phyloP scores from a whole-genome alignment of 2,329 filamentous ascomycete species.

The Diaporthe longicolla region DNA sequence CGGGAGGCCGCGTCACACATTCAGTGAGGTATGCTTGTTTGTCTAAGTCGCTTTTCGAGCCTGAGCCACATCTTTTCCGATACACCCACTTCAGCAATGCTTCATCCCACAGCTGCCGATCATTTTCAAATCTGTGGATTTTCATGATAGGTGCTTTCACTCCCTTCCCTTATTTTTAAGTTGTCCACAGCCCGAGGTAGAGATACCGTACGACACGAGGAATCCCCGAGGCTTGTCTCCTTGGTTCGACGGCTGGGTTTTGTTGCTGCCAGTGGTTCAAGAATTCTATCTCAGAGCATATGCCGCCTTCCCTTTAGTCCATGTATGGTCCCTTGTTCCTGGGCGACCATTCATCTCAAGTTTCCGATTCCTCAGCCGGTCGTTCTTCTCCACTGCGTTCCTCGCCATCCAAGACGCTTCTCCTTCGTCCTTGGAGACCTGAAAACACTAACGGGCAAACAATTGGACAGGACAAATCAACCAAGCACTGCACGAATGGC shows the following conservation, averaged over 20 bases:
- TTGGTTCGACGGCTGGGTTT: too few relatives aligned
- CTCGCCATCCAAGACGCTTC: background rate
- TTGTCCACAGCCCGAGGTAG: background rate
- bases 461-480: background rate
- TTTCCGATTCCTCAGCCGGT: background rate
- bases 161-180: background rate
- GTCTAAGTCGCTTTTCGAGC: background rate
- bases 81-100: background rate
- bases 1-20: background rate
- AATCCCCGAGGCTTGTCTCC: background rate
- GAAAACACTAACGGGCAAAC: background rate
- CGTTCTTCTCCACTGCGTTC: background rate
- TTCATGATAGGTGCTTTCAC: too few relatives aligned
- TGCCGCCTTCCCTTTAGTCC: background rate
- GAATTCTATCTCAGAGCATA: background rate
- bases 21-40: background rate
- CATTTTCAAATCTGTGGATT: background rate
- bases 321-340: background rate
- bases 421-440: too few relatives aligned
- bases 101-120: background rate
- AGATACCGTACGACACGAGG: too few relatives aligned
- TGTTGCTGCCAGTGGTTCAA: background rate
- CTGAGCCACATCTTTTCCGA: background rate
- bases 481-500: background rate
- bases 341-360: background rate